Conservation (phyloP, 495 filamentous ascomycete genomes). For the Pyrenula massariospora region DNA sequence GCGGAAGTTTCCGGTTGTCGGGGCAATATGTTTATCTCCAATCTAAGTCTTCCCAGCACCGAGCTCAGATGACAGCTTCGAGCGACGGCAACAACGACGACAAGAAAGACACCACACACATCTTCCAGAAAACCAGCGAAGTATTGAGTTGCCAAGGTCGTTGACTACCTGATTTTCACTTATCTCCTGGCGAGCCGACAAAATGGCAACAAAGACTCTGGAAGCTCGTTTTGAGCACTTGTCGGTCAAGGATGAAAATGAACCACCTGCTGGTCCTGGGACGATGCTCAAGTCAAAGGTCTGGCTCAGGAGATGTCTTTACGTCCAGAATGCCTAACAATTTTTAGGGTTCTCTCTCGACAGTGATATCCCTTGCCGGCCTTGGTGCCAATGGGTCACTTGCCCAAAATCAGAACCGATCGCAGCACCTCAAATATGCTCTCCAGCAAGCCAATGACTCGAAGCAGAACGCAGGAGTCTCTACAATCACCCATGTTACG, state of each 20-base stretch:
- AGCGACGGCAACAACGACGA: not conserved
- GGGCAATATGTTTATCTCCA: not conserved
- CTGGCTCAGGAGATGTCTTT: slow-evolving; percentile 4
- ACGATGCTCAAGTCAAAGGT: slow-evolving; percentile 62
- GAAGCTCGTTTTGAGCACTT: slow-evolving; percentile 75
- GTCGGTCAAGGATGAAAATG: slow-evolving; percentile 73
- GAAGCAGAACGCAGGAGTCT: slow-evolving; percentile 35
- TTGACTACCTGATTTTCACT: not conserved
- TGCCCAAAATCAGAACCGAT: slow-evolving; percentile 46
- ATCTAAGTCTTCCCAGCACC: not conserved
- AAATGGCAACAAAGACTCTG: slow-evolving; percentile 49
- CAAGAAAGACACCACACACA: not conserved
- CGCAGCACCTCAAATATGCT: slow-evolving; percentile 70
- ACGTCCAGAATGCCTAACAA: slow-evolving; percentile 15
- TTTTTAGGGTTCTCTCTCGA: slow-evolving; percentile 30
- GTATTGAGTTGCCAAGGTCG: no score
- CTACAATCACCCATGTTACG: slow-evolving; percentile 19
- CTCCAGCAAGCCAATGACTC: slow-evolving; percentile 58
- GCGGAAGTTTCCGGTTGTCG: not conserved
- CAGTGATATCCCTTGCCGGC: slow-evolving; percentile 39
- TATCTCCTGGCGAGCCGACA: not conserved
- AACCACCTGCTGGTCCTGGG: slow-evolving; percentile 33
- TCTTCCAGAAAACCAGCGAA: no score
- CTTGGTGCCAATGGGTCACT: slow-evolving; percentile 38
- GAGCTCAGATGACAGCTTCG: not conserved